Conservation (phyloP, 345 rosid species). For the Arabidopsis thaliana region TAIR10.1 NC_003070.9:21380001-21380500, state of each 20-base stretch:
- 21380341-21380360: too few species aligned
- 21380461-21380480: too few species aligned
- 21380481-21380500: too few species aligned
- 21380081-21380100: slow-evolving; percentile 88
- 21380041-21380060: slow-evolving; percentile 89
- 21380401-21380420: too few species aligned
- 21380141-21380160: slow-evolving; percentile 31
- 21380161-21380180: slow-evolving; percentile 22
- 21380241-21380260: slow-evolving; percentile 19
- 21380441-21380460: too few species aligned
- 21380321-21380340: too few species aligned
- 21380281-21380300: neutral
- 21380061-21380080: slow-evolving; percentile 89
- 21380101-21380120: slow-evolving; percentile 78
- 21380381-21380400: too few species aligned
- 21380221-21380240: slow-evolving; percentile 4
- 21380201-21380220: slow-evolving; percentile 26
- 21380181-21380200: slow-evolving; percentile 30
- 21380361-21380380: too few species aligned
- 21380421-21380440: too few species aligned
- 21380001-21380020: slow-evolving; percentile 82
- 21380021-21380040: slow-evolving; percentile 84
- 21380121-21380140: slow-evolving; percentile 4
- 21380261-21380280: neutral
- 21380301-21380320: neutral